A percentile compares a stretch with the other conserved stretches of the same genome.
These are phyloP conservation scores for Exophiala alcalophila DNA, from an alignment of 2,329 filamentous ascomycete species.

Conservation along the genomic window DNA sequence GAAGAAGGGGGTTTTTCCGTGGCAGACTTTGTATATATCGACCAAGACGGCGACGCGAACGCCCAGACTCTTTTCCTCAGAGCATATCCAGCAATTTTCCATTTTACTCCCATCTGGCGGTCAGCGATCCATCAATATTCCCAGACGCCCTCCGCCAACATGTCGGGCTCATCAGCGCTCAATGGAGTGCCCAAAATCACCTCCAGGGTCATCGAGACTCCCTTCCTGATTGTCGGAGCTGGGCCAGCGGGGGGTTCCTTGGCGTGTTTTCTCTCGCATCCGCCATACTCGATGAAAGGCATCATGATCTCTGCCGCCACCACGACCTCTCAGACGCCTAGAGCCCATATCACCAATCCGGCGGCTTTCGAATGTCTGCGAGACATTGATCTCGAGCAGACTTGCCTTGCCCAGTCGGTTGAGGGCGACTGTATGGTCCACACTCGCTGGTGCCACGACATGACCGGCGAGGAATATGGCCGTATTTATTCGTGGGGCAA, in stretches of 20 bases:
- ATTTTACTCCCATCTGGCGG: background rate
- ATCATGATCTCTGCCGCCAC: constrained; percentile 29
- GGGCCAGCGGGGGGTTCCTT: constrained; percentile 54
- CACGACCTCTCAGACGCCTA: constrained; percentile 28
- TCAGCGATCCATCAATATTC: background rate
- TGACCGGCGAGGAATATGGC: constrained; percentile 47
- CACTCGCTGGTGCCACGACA: constrained; percentile 45
- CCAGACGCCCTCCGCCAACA: constrained; percentile 1
- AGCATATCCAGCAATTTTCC: background rate
- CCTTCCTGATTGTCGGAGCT: constrained; percentile 40
- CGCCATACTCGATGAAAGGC: constrained; percentile 28
- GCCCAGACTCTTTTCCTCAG: background rate
- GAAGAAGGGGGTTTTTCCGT: constrained; percentile 26
- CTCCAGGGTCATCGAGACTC: constrained; percentile 20
- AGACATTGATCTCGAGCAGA: constrained; percentile 45
- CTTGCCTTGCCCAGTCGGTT: constrained; percentile 35
- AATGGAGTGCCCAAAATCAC: constrained; percentile 17
- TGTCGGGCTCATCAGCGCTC: constrained; percentile 10
- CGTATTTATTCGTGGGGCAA: constrained; percentile 45
- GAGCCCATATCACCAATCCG: constrained; percentile 31
- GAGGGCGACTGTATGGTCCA: constrained; percentile 39
- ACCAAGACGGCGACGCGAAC: background rate
- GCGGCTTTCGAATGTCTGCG: constrained; percentile 40
- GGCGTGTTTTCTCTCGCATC: constrained; percentile 24
- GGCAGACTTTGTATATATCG: background rate